phyloP scores from a whole-genome alignment of 164 flowering plant species.

The Paratinospora sagittata region DNA sequence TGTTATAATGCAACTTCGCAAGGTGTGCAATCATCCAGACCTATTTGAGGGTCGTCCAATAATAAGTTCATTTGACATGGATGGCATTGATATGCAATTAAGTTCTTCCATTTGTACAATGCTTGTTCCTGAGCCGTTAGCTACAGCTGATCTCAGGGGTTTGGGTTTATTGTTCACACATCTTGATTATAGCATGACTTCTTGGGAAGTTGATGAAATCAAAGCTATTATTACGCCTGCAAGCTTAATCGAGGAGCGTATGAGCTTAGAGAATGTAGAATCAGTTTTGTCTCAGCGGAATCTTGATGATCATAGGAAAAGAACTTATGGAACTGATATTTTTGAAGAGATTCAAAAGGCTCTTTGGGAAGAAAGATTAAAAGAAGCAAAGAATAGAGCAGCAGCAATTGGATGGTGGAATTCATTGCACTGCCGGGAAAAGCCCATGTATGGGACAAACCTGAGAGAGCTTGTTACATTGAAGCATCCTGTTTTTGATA shows the following conservation, averaged over 20 bases:
- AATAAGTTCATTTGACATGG: conserved; percentile 93
- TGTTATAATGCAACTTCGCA: conserved; percentile 98
- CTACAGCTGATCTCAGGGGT: conserved; percentile 51
- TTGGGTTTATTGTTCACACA: conserved; percentile 77
- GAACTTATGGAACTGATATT: conserved; percentile 46
- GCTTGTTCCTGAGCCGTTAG: conserved; percentile 46
- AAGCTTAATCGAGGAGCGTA: conserved; percentile 43
- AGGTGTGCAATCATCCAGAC: conserved; percentile 99
- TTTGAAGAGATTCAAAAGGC: conserved; percentile 81
- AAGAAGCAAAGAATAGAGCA: conserved; percentile 67
- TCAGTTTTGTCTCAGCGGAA: conserved; percentile 19
- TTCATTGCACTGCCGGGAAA: conserved; percentile 72
- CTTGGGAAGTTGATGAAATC: conserved; percentile 88
- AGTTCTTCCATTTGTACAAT: conserved; percentile 67
- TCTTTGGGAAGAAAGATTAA: conserved; percentile 63
- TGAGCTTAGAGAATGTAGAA: conserved; percentile 16
- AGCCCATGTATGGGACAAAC: conserved; percentile 66
- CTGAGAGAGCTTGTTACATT: conserved; percentile 59
- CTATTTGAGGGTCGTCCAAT: conserved; percentile 99
- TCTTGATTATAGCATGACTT: conserved; percentile 72
- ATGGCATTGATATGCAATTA: conserved; percentile 61
- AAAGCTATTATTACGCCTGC: conserved; percentile 68
- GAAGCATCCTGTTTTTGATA: conserved; percentile 56
- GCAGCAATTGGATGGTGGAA: conserved; percentile 97
- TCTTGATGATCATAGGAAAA: conserved; percentile 21